A percentile compares a stretch with the other conserved stretches of the same genome.
Evolutionary conservation across 768 basidiomycete species (phyloP).

Genomic region (Ephemerocybe angulata): DNA sequence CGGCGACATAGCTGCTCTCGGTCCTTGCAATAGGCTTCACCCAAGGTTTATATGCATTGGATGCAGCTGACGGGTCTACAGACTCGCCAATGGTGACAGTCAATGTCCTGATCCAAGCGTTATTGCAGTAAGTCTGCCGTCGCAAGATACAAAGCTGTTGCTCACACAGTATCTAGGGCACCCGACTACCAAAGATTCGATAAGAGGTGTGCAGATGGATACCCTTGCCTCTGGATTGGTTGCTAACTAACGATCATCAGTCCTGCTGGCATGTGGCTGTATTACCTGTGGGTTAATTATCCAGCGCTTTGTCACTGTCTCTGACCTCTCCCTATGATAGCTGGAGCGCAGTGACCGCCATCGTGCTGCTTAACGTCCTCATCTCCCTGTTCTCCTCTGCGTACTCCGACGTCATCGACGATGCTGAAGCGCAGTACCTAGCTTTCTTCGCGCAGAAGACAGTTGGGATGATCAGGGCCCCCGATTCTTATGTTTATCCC

Average conservation of each 20-base stretch:
- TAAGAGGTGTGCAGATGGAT: conserved; percentile 33
- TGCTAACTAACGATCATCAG: neutral
- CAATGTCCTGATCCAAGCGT: conserved; percentile 71
- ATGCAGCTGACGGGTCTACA: conserved; percentile 80
- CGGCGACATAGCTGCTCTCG: conserved; percentile 64
- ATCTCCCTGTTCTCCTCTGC: conserved; percentile 95
- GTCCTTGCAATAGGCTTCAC: conserved; percentile 81
- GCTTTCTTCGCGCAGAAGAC: conserved; percentile 90
- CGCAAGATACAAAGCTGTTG: too few relatives aligned
- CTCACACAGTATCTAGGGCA: conserved; percentile 36
- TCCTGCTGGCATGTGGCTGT: conserved; percentile 61
- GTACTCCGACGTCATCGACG: conserved; percentile 80
- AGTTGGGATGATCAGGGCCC: conserved; percentile 78
- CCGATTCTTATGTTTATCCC: conserved; percentile 83
- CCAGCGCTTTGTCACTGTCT: neutral
- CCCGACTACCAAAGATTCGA: conserved; percentile 64
- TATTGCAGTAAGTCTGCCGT: conserved; percentile 72
- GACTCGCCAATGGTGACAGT: conserved; percentile 53
- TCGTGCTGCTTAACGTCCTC: conserved; percentile 88
- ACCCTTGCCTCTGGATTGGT: conserved; percentile 3
- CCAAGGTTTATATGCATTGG: conserved; percentile 85
- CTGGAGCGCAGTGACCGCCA: conserved; percentile 80
- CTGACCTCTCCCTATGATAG: conserved; percentile 28
- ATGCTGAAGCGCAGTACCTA: conserved; percentile 88
- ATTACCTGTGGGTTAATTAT: conserved; percentile 61